phyloP scores from a whole-genome alignment of 1,284 basidiomycete species.

The Athelia sp. region DNA sequence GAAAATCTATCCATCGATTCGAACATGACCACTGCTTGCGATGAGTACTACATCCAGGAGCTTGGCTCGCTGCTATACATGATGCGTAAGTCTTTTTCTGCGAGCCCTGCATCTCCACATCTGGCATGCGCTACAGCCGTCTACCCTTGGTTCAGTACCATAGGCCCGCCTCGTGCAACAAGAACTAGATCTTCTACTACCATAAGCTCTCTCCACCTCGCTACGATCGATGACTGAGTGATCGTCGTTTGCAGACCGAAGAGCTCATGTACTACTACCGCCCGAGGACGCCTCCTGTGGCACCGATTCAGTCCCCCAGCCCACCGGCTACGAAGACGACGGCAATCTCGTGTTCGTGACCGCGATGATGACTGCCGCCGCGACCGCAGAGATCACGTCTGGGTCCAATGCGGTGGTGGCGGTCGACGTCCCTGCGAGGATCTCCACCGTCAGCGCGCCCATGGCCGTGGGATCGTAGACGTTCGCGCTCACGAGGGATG shows the following conservation, averaged over 20 bases:
- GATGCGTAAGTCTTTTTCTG: too few species aligned
- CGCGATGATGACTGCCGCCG: conserved; percentile 56
- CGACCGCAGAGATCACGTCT: conserved; percentile 46
- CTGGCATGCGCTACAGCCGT: too few species aligned
- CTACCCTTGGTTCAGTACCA: too few species aligned
- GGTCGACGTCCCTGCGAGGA: conserved; percentile 51
- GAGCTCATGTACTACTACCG: too few species aligned
- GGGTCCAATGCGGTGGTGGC: conserved; percentile 39
- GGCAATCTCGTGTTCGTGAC: conserved; percentile 62
- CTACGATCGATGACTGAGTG: conserved; percentile 33
- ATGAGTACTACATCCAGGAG: too few species aligned
- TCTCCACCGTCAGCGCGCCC: conserved; percentile 61
- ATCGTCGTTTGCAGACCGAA: conserved; percentile 5
- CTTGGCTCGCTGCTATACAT: too few species aligned
- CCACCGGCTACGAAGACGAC: conserved; percentile 24
- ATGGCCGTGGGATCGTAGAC: conserved; percentile 57
- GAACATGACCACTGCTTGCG: too few species aligned
- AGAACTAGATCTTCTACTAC: conserved; percentile 71
- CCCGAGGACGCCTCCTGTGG: too few species aligned
- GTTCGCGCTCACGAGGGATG: conserved; percentile 49
- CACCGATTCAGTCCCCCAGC: background rate
- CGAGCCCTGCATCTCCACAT: too few species aligned
- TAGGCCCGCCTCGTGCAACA: conserved; percentile 66
- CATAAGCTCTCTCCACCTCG: conserved; percentile 49
- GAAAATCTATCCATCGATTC: too few species aligned